phyloP scores from a whole-genome alignment of 179 eudicot genomes.

The Amaranthus tricolor region DNA sequence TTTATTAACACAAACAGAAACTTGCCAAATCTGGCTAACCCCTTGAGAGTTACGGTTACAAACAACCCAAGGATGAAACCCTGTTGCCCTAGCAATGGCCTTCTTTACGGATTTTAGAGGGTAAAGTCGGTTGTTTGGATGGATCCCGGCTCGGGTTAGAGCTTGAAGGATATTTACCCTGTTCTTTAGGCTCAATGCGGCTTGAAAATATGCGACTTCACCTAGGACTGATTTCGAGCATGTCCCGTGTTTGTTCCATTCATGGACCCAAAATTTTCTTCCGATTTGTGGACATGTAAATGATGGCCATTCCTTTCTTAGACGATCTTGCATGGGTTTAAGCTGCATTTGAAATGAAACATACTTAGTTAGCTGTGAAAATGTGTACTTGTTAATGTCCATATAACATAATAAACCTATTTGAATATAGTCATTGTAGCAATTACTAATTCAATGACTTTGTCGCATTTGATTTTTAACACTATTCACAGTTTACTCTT shows the following conservation, averaged over 20 bases:
- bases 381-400: no score
- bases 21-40: slow-evolving; percentile 28
- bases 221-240: slow-evolving; percentile 24
- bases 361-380: not conserved
- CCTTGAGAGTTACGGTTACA: slow-evolving; percentile 33
- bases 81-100: slow-evolving; percentile 15
- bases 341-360: slow-evolving; percentile 4
- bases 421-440: no score
- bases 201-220: slow-evolving; percentile 20
- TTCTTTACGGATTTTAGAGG: slow-evolving; percentile 15
- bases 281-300: slow-evolving; percentile 30
- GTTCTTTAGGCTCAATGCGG: slow-evolving; percentile 23
- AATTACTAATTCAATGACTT: no score
- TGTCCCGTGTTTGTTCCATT: slow-evolving; percentile 37
- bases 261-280: slow-evolving; percentile 36
- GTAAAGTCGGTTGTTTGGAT: slow-evolving; percentile 22
- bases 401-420: not conserved
- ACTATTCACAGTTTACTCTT: no score
- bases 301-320: slow-evolving; percentile 29
- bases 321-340: slow-evolving; percentile 14
- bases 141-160: slow-evolving; percentile 22
- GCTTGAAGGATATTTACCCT: slow-evolving; percentile 24
- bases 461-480: no score
- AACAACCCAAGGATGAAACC: slow-evolving; percentile 26
- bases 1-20: slow-evolving; percentile 26